These are phyloP conservation scores for Alternaria ventricosa DNA, from an alignment of 2,329 filamentous ascomycete species.

Conservation along the genomic window DNA sequence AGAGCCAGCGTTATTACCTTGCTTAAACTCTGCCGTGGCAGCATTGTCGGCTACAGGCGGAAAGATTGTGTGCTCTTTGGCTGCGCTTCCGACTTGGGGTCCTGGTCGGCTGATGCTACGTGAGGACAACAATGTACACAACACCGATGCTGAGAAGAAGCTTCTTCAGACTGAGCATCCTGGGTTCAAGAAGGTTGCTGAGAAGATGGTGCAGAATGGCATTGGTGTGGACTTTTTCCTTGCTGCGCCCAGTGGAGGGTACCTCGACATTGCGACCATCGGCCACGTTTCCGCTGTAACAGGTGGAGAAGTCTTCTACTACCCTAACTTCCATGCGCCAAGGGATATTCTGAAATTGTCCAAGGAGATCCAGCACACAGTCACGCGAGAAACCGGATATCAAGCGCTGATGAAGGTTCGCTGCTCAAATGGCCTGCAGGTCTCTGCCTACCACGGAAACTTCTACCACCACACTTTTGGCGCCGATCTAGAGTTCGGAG, in stretches of 20 bases:
- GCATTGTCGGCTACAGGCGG: constrained; percentile 87
- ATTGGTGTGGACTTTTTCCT: constrained; percentile 95
- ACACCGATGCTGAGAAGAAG: constrained; percentile 87
- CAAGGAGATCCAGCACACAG: constrained; percentile 82
- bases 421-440: constrained; percentile 94
- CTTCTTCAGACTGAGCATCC: constrained; percentile 89
- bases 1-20: constrained; percentile 85
- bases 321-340: constrained; percentile 91
- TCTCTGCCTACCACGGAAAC: constrained; percentile 93
- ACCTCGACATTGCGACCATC: constrained; percentile 91
- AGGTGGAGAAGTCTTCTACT: constrained; percentile 96
- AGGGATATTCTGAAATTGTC: constrained; percentile 85
- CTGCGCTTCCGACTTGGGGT: constrained; percentile 89
- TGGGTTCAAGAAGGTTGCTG: constrained; percentile 82
- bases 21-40: constrained; percentile 81
- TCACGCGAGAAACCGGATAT: constrained; percentile 90
- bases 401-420: constrained; percentile 98
- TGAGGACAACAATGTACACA: constrained; percentile 83
- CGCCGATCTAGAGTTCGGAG: constrained; percentile 91
- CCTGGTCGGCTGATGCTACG: constrained; percentile 84
- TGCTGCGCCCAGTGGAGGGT: constrained; percentile 86
- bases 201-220: constrained; percentile 85
- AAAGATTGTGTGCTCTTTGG: constrained; percentile 87
- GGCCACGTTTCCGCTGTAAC: constrained; percentile 85
- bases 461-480: constrained; percentile 96